These are phyloP conservation scores for Citrus cavaleriei DNA, from an alignment of 345 rosid genomes.

Conservation along the genomic window DNA sequence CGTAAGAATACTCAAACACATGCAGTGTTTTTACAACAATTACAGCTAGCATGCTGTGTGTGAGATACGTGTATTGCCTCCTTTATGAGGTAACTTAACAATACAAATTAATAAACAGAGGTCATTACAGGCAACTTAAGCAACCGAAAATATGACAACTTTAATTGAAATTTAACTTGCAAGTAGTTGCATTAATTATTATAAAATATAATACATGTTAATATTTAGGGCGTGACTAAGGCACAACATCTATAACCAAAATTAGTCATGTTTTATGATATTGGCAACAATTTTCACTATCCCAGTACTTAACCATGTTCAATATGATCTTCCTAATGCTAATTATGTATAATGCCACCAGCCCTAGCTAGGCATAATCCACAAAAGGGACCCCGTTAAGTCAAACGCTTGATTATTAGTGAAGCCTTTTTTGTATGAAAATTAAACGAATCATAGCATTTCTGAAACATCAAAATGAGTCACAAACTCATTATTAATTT, in stretches of 20 bases:
- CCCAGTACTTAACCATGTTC: neutral
- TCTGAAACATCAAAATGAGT: neutral
- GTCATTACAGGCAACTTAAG: no score
- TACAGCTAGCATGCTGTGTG: neutral
- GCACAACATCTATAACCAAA: no score
- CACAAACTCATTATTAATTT: neutral
- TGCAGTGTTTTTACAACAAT: neutral
- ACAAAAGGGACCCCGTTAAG: no score
- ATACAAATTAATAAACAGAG: neutral
- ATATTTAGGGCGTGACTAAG: no score
- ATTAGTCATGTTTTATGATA: no score
- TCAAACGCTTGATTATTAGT: neutral
- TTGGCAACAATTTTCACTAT: neutral
- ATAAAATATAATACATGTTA: no score
- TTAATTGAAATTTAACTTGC: neutral
- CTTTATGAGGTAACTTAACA: neutral
- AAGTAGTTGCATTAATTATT: neutral
- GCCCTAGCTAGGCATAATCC: neutral
- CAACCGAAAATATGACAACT: neutral
- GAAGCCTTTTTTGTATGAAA: neutral
- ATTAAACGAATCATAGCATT: neutral
- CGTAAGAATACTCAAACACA: neutral
- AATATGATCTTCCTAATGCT: neutral
- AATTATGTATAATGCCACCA: neutral
- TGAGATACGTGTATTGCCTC: neutral